Evolutionary conservation across 306 rosid genomes (phyloP), one percentile per base, ranked within the genome.

Genomic region (apple (Malus domestica)): DNA sequence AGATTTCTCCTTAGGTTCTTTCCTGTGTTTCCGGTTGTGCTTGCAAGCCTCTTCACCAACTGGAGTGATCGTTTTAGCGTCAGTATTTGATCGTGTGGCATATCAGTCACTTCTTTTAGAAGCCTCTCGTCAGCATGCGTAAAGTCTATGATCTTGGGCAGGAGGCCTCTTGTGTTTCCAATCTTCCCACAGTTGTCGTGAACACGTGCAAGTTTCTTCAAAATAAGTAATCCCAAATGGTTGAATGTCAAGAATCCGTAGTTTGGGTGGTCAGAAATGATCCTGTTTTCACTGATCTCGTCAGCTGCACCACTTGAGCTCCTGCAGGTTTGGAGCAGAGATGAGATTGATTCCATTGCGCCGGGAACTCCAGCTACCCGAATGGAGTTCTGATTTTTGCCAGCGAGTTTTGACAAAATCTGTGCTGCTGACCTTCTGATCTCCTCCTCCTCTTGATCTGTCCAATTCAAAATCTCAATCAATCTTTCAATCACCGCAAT

Each of bases 401-500:
- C 98, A 0, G 99, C 93, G 20, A 96, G 83, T 84, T 79, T 72
- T 3, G 99, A 83, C 70, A 96, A 51, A 71, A 92, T 89, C 82
- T 92, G 91, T 2, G 98, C 99, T 30, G 98, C 96, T 19, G 91
- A 86, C 30, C 76, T 72, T 86, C 99, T 86, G 59, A 88, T 86
- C 73, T 90, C 99, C 80, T 92, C 94, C 78, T 96, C 98, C 77
- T 88, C 84, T 55, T 76, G 87, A 58, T 89, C 96, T 66, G 86
- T 89, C 99, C 97, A 92, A 82, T 96, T 96, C 86, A 96, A 79
- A 88, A 96, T 92, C 90, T 92, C 99, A 62, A 96, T 98, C 62
- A 96, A 77, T 52, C 96, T 86, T 77, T 96, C 99, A 16, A 96
- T 88, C 59, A 86, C 88, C 6, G 85, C 62, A 57, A 92, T 68